Base-by-base conservation (phyloP, 106 monocot species). In the Allium cepa region DNA sequence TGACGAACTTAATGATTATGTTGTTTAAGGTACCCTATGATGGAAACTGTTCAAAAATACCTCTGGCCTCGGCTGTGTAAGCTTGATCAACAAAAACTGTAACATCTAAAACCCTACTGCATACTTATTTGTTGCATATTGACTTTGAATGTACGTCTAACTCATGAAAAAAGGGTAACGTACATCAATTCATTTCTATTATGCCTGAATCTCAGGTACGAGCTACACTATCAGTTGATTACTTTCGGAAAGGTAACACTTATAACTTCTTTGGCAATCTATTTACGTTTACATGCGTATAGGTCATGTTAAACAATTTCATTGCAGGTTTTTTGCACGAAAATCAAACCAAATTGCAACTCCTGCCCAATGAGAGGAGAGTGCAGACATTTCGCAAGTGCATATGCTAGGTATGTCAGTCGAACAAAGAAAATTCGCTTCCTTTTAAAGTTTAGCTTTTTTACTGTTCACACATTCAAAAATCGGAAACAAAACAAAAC, bases 31-130 rank as follows among this genome's bases (percentile, higher is more conserved):
- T 93, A 93, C 70, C 92, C 92, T 17, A 46, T 85, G 57, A 53
- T 88, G 67, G 88, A 85, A 60, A 76, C 78, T 8, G 88, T 93
- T 75, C 92, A 93, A 71, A 88, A 85, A 72, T 93, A 93, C 71
- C 79, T 93, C 10, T 93, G 92, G 92, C 88, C 92, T 28, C 77
- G 92, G 14, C 72, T 93, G 47, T 85, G 88, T 66, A 83, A 59
- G 69, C 92, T 93, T 53, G 88, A 88, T 75, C 82, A 85, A 51
- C 62, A 70, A 28, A 93, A 84, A 76, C 57, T 88, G 92, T 93
- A 88, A 85, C 46, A 16, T 69, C 53, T 53, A 69, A 50, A 53
- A 22, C 45, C 22, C 22, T 76, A 59, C 26, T 13, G 17, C 1
- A 57, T 12, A 9, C 17, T 57, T 57, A 12, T 15, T 18, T 13